These are phyloP conservation scores for Dryas alaskensis DNA, from an alignment of 306 rosid genomes.

Conservation along the genomic window DNA sequence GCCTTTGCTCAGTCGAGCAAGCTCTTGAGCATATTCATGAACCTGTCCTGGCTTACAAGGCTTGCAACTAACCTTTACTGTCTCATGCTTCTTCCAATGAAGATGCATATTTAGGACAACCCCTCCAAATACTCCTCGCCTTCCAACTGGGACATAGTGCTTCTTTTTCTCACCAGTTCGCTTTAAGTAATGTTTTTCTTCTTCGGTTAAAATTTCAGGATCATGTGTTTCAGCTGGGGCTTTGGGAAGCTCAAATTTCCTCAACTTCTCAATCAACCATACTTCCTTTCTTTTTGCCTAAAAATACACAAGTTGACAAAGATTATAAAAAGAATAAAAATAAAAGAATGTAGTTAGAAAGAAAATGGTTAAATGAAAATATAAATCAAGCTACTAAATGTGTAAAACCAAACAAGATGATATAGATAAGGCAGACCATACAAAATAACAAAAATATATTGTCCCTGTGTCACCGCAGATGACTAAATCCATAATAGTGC, in stretches of 20 bases:
- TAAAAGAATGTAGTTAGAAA: not conserved
- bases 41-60: constrained; percentile 88
- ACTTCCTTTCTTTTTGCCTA: constrained; percentile 89
- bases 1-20: constrained; percentile 86
- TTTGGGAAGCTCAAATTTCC: constrained; percentile 66
- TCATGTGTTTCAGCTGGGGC: constrained; percentile 58
- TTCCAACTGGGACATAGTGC: constrained; percentile 71
- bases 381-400: not conserved
- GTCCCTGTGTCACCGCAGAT: not conserved
- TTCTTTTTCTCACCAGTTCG: constrained; percentile 93
- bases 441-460: not conserved
- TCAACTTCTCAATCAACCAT: constrained; percentile 86
- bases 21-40: constrained; percentile 78
- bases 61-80: constrained; percentile 81
- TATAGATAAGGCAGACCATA: not conserved
- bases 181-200: constrained; percentile 86
- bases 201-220: constrained; percentile 87
- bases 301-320: constrained; percentile 11
- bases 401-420: not conserved
- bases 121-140: constrained; percentile 93
- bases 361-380: not conserved
- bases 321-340: not conserved
- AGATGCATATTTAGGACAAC: constrained; percentile 95
- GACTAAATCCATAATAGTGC: not conserved
- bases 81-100: constrained; percentile 94